phyloP scores from a whole-genome alignment of 1,284 basidiomycete genomes.

The Pisolithus thermaeus region DNA sequence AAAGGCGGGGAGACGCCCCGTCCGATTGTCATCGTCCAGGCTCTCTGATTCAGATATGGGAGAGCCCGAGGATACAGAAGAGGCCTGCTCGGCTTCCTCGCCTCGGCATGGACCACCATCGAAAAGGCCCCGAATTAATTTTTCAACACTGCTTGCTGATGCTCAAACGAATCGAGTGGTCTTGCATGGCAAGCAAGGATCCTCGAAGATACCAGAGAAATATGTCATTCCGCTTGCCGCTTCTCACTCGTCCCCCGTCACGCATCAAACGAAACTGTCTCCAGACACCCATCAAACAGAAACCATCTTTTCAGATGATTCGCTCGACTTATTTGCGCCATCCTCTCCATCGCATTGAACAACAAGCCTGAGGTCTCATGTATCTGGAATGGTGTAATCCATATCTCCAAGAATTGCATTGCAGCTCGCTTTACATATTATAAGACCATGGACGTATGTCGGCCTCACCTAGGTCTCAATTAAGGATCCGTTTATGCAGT shows the following conservation, averaged over 20 bases:
- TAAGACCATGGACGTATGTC: too few relatives aligned
- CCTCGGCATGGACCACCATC: slow-evolving; percentile 2
- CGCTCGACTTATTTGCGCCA: slow-evolving; percentile 42
- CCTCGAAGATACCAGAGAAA: slow-evolving; percentile 13
- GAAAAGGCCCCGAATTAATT: slow-evolving; percentile 24
- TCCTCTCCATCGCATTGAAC: slow-evolving; percentile 22
- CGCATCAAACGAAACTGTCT: slow-evolving; percentile 9
- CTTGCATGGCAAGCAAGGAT: slow-evolving; percentile 26
- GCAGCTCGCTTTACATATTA: too few relatives aligned
- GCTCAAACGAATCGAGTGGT: slow-evolving; percentile 37
- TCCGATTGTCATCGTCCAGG: slow-evolving; percentile 8
- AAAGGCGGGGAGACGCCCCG: slow-evolving; percentile 4
- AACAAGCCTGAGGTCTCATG: too few relatives aligned
- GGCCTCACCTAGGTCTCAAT: too few relatives aligned
- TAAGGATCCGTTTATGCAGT: too few relatives aligned
- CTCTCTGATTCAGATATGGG: slow-evolving; percentile 14
- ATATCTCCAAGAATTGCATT: too few relatives aligned
- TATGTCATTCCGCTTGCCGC: slow-evolving; percentile 9
- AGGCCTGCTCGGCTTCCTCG: slow-evolving; percentile 15
- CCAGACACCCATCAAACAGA: slow-evolving; percentile 2
- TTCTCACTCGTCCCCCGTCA: slow-evolving; percentile 9
- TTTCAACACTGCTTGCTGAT: slow-evolving; percentile 41
- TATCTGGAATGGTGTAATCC: too few relatives aligned
- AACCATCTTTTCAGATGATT: slow-evolving; percentile 39
- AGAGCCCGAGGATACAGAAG: slow-evolving; percentile 22